These are phyloP conservation scores for Chalciporus sp. DNA, from an alignment of 1,284 basidiomycete genomes.

Conservation along the genomic window DNA sequence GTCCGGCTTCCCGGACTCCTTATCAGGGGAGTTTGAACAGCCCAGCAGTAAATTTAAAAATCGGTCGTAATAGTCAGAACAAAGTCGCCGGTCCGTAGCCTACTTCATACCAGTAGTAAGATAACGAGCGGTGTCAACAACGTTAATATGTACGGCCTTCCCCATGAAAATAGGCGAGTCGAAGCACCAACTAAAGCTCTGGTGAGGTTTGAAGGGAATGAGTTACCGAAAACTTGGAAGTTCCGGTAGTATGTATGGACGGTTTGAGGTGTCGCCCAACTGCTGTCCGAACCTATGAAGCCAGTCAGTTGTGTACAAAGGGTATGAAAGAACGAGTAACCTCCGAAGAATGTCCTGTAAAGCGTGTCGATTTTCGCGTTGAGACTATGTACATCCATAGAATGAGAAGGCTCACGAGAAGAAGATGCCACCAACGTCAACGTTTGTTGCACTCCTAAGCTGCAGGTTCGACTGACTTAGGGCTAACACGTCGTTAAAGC, in stretches of 20 bases:
- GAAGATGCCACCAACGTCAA: conserved; percentile 62
- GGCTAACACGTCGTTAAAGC: conserved; percentile 58
- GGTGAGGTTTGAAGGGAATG: conserved; percentile 44
- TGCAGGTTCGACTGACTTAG: conserved; percentile 54
- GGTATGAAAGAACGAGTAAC: conserved; percentile 31
- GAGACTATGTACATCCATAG: conserved; percentile 1
- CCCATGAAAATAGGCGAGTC: not conserved
- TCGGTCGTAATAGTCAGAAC: not conserved
- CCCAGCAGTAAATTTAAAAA: too few species aligned
- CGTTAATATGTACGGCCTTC: not conserved
- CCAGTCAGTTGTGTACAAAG: not conserved
- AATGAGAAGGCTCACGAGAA: conserved; percentile 54
- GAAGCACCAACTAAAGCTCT: conserved; percentile 1
- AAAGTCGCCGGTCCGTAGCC: not conserved
- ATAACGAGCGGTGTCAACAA: not conserved
- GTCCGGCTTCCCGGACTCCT: not conserved
- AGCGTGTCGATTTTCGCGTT: not conserved
- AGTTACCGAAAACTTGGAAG: conserved; percentile 56
- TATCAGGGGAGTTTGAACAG: too few species aligned
- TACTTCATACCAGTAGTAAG: not conserved
- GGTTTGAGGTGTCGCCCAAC: conserved; percentile 63
- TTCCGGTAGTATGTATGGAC: conserved; percentile 74
- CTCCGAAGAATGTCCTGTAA: conserved; percentile 72
- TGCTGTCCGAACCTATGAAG: conserved; percentile 53
- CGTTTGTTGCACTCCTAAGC: conserved; percentile 46